phyloP scores from a whole-genome alignment of 208 protist species.

The Trichomonas gallinae region DNA sequence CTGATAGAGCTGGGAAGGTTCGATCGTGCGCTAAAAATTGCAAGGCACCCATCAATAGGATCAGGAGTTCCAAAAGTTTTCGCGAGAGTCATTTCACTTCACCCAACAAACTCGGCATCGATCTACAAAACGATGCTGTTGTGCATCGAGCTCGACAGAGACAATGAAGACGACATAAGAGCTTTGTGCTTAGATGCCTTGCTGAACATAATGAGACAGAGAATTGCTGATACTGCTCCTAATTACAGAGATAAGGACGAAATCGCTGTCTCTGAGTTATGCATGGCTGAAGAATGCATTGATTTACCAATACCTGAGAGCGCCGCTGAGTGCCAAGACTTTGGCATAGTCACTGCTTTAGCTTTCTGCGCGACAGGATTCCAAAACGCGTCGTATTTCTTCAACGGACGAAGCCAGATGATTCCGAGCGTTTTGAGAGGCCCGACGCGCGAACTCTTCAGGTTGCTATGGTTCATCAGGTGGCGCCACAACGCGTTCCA shows the following conservation, averaged over 20 bases:
- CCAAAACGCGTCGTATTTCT: neutral
- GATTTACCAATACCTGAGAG: neutral
- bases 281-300: neutral
- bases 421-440: neutral
- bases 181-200: neutral
- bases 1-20: neutral
- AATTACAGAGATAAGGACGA: neutral
- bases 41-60: neutral
- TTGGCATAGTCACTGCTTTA: neutral
- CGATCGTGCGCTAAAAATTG: neutral
- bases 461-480: neutral
- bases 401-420: neutral
- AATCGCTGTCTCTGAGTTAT: neutral
- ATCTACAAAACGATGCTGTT: neutral
- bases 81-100: neutral
- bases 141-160: neutral
- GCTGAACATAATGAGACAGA: neutral
- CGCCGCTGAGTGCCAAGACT: neutral
- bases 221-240: neutral
- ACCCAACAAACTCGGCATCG: neutral
- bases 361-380: neutral
- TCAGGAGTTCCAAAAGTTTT: neutral
- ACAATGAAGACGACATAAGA: neutral
- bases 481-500: neutral
- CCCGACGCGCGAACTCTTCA: neutral